A percentile compares a stretch with the other conserved stretches of the same genome.
Conservation (phyloP, 2,329 filamentous ascomycete genomes). For the Phyllosticta paracitricarpa region DNA sequence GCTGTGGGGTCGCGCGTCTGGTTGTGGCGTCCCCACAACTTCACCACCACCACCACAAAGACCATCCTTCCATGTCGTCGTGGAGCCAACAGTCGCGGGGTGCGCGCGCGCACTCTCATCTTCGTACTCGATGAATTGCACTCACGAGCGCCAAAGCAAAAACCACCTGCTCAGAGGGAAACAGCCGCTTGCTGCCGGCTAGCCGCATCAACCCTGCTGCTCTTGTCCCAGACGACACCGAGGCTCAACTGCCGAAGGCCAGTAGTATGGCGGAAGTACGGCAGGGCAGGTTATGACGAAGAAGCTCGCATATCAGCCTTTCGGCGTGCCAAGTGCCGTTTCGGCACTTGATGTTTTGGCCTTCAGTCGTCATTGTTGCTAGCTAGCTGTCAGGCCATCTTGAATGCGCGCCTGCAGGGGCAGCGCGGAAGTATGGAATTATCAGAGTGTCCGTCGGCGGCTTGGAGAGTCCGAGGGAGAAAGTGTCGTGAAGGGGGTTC, state of each 20-base stretch:
- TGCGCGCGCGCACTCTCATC: too few species aligned
- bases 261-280: not conserved
- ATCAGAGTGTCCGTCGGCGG: not conserved
- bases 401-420: not conserved
- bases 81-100: too few species aligned
- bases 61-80: too few species aligned
- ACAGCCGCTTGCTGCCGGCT: not conserved
- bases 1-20: too few species aligned
- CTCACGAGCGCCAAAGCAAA: too few species aligned
- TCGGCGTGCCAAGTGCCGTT: not conserved
- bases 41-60: too few species aligned
- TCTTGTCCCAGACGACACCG: not conserved
- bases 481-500: too few species aligned
- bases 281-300: not conserved
- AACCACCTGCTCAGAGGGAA: not conserved
- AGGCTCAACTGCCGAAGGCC: slow-evolving; percentile 6
- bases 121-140: too few species aligned
- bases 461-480: not conserved
- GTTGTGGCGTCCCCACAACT: too few species aligned
- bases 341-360: not conserved
- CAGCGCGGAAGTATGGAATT: not conserved
- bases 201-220: not conserved
- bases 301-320: slow-evolving; percentile 1
- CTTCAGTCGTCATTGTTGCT: not conserved
- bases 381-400: not conserved